Evolutionary conservation across 495 filamentous ascomycete species (phyloP), one percentile per base, ranked within the genome.

Genomic region (Aspergillus conjunctus): DNA sequence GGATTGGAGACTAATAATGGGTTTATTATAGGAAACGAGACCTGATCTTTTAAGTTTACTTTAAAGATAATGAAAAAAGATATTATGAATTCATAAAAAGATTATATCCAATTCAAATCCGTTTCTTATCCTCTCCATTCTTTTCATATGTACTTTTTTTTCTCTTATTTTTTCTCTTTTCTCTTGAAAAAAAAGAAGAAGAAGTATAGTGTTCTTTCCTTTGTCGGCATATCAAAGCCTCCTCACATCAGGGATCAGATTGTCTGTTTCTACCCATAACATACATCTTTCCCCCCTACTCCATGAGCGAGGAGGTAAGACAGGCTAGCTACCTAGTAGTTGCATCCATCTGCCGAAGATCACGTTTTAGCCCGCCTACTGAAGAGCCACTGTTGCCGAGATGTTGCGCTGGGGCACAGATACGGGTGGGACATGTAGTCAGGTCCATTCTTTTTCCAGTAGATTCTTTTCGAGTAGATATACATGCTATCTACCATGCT

Each of bases 351-450:
- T 60, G 76, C 77, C 75, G 74, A 70, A 79, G 51, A 79, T 78
- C 53, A 67, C 67, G 61, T 65, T 69, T 68, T 58, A 22, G 10
- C 51, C 79, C 81, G 85, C 89, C 88, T 87, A 80, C 85, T 88
- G 91, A 93, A 91, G 91, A 93, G 91, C 91, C 86, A 85, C 88
- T 80, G 81, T 75, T 80, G 81, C 81, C 79, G 72, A 87, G 91
- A 77, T 73, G 80, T 26, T 84, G 81, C 82, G 80, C 87, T 79
- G 82, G 84, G 86, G 91, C 89, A 95, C 91, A 96, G 91, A 96
- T 96, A 96, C 91, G 88, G 91, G 90, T 82, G 86, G 83, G 79
- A 95, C 89, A 96, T 83, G 34, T 49, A 15, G 15, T 20, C 18
- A 22, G 12, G 26, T 26, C 26, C 41, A 33, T 45, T 22, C 44